phyloP scores from a whole-genome alignment of 768 basidiomycete species.

The Hydnum rufescens region DNA sequence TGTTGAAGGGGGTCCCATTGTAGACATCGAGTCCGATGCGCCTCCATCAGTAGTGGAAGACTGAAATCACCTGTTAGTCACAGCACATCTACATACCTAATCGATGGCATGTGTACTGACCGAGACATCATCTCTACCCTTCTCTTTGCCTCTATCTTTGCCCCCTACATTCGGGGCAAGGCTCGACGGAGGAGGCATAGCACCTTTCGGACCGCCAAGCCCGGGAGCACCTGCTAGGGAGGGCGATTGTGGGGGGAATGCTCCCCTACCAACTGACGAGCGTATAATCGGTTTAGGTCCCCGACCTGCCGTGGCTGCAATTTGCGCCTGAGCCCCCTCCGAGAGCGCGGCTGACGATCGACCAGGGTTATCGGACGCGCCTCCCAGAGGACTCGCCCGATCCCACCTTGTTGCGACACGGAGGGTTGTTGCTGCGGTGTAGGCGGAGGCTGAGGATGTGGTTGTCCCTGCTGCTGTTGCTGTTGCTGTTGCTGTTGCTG shows the following conservation, averaged over 20 bases:
- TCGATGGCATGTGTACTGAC: not conserved
- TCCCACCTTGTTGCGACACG: not conserved
- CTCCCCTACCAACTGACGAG: too few species aligned
- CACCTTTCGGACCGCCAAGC: too few species aligned
- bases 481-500: slow-evolving; percentile 3
- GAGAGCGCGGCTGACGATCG: not conserved
- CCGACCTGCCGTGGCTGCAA: not conserved
- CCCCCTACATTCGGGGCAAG: too few species aligned
- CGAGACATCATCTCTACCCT: not conserved
- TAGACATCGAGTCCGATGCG: not conserved
- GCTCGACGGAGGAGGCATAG: too few species aligned
- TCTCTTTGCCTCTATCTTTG: not conserved
- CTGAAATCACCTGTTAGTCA: not conserved
- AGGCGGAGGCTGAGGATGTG: not conserved
- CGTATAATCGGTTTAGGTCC: not conserved
- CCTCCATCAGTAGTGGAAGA: not conserved
- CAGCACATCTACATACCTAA: not conserved
- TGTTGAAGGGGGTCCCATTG: not conserved
- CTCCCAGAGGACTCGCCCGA: not conserved
- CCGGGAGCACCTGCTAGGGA: too few species aligned
- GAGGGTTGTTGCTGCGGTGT: not conserved
- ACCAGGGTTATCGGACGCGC: not conserved
- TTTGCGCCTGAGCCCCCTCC: not conserved
- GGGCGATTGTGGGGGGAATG: too few species aligned
- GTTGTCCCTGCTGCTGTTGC: not conserved